These are phyloP conservation scores for Cajanus cajan DNA, from an alignment of 306 rosid genomes.

Conservation along the genomic window DNA sequence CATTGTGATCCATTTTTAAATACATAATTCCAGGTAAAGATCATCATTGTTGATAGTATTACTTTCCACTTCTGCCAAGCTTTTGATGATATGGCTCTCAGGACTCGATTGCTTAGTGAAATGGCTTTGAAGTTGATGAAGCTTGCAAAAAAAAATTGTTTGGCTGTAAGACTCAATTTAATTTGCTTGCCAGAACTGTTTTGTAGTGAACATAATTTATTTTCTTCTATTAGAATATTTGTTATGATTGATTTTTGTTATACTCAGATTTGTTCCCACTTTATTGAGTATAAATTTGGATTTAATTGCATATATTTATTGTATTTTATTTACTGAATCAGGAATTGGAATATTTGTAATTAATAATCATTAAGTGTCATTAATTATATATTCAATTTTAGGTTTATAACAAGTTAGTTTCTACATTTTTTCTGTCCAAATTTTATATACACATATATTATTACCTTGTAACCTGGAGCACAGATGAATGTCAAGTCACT, in stretches of 20 bases:
- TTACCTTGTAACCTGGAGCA: neutral
- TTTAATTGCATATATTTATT: too few species aligned
- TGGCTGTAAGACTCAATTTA: conserved; percentile 66
- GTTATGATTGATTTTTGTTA: too few species aligned
- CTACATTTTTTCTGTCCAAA: neutral
- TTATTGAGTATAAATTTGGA: too few species aligned
- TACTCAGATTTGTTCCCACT: too few species aligned
- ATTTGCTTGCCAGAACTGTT: conserved; percentile 15
- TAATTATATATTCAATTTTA: too few species aligned
- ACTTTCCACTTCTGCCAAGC: conserved; percentile 96
- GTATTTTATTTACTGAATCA: too few species aligned
- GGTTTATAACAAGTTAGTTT: too few species aligned
- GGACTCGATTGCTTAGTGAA: conserved; percentile 82
- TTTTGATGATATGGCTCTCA: conserved; percentile 82
- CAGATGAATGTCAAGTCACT: neutral
- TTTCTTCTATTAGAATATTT: too few species aligned
- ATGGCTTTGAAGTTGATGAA: conserved; percentile 93
- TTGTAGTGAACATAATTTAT: neutral
- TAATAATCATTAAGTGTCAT: too few species aligned
- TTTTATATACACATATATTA: too few species aligned
- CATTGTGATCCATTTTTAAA: neutral
- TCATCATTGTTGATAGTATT: conserved; percentile 83
- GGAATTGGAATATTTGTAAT: too few species aligned
- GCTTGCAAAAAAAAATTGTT: conserved; percentile 57
- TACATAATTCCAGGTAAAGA: conserved; percentile 61